These are phyloP conservation scores for Alternaria ventricosa DNA, from an alignment of 2,329 filamentous ascomycete genomes.

Conservation along the genomic window DNA sequence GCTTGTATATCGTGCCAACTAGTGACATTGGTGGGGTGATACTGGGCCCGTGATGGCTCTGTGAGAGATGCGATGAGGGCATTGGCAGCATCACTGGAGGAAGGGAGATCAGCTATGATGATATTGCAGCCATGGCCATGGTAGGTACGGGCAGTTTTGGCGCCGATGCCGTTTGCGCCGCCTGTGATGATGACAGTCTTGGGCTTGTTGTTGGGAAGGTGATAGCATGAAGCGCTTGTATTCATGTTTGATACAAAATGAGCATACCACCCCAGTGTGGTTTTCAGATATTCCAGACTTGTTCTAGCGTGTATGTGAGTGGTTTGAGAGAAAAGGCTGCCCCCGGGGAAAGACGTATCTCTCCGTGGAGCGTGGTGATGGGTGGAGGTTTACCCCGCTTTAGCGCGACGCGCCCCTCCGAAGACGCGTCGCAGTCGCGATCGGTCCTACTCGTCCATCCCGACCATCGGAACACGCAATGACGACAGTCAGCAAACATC, in stretches of 20 bases:
- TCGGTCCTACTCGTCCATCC: background rate
- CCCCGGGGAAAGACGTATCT: background rate
- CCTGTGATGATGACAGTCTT: slow-evolving; percentile 53
- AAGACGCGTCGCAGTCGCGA: background rate
- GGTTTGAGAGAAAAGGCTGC: background rate
- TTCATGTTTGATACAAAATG: background rate
- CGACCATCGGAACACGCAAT: background rate
- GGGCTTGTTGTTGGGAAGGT: slow-evolving; percentile 20
- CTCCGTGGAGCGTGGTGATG: background rate
- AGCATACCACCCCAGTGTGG: background rate
- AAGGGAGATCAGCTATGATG: slow-evolving; percentile 48
- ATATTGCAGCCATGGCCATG: slow-evolving; percentile 49
- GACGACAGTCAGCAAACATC: background rate
- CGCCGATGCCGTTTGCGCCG: slow-evolving; percentile 52
- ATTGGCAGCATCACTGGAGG: slow-evolving; percentile 30
- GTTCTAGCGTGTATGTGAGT: background rate
- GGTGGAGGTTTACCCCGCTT: background rate
- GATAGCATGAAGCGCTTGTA: slow-evolving; percentile 2
- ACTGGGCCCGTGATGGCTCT: slow-evolving; percentile 41
- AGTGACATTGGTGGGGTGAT: slow-evolving; percentile 46
- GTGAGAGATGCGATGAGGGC: slow-evolving; percentile 36
- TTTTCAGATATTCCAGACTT: background rate
- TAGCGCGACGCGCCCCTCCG: background rate
- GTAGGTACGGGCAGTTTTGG: slow-evolving; percentile 48
- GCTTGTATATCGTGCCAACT: slow-evolving; percentile 47